Base-by-base conservation (phyloP, 2,329 filamentous ascomycete genomes). In the Fusarium praegraminearum region DNA sequence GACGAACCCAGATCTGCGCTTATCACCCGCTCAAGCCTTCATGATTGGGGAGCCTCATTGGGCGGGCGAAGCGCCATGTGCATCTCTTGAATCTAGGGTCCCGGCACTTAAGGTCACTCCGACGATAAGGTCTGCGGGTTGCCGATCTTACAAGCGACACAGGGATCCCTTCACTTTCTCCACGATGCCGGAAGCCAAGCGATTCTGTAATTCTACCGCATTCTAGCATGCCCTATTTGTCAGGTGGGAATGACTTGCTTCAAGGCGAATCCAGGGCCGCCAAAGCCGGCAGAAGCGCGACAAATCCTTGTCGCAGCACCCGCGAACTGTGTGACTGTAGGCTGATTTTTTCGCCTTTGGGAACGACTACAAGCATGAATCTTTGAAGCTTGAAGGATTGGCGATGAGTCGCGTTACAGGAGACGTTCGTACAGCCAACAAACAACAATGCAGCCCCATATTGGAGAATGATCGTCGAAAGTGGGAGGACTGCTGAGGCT, bases 1-100 rank as follows among this genome's bases (percentile, higher is more conserved):
- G 51, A 63, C 38, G 63, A 71, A 65, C 63, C 51, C 52, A 62
- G 69, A 71, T 72, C 69, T 70, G 68, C 68, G 69, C 49, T 53
- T 63, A 62, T 65, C 55, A 67, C 53, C 38, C 64, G 49, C 43
- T 64, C 69, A 72, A 67, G 47, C 54, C 49, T 61, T 57, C n/a
- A 52, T 44, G 32, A 56, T 47, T 32, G 30, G 16, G 16, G 45
- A 49, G 57, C 45, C 45, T 68, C 43, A 72, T 72, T 72, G 69
- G 69, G 51, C 9, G 33, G 58, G 44, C 38, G 46, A 72, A 70
- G 69, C 69, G 69, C 69, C 69, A 52, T 54, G 50, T 57, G 62
- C 62, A 72, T 70, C 50, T 62, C 40, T 45, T 57, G 55, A 64
- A 64, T 69, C 69, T 65, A 35, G 57, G 57, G 50, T 49, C 33